Conservation (phyloP, 768 basidiomycete genomes). For the Podaxis sp. region DNA sequence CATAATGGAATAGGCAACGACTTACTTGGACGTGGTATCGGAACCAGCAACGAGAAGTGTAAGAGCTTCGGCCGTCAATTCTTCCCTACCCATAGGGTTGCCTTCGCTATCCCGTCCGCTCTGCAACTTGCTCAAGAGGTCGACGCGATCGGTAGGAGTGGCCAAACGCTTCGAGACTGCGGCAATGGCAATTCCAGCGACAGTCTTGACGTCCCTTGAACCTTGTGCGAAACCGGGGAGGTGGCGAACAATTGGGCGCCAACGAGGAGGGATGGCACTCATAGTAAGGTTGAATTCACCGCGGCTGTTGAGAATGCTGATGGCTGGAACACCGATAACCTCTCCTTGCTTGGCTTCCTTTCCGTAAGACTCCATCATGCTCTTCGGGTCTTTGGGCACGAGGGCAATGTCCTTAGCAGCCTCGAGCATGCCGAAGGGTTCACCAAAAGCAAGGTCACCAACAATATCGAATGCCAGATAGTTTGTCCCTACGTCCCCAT, state of each 20-base stretch:
- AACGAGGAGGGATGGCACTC: conserved; percentile 74
- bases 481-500: conserved; percentile 39
- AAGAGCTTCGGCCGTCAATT: conserved; percentile 85
- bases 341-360: conserved; percentile 38
- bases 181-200: conserved; percentile 79
- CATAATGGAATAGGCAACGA: conserved; percentile 1
- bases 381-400: conserved; percentile 56
- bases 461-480: conserved; percentile 70
- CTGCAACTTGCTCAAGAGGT: conserved; percentile 81
- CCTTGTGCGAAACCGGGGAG: conserved; percentile 79
- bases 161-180: conserved; percentile 74
- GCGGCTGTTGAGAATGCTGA: conserved; percentile 84
- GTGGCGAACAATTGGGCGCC: conserved; percentile 61
- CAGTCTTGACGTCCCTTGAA: conserved; percentile 57
- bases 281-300: conserved; percentile 85
- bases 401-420: conserved; percentile 73
- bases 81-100: conserved; percentile 74
- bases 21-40: conserved; percentile 91
- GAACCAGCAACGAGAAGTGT: conserved; percentile 87
- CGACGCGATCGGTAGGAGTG: conserved; percentile 68
- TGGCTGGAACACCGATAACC: conserved; percentile 68
- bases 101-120: conserved; percentile 74
- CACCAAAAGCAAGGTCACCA: conserved; percentile 84
- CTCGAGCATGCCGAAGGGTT: conserved; percentile 88
- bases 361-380: conserved; percentile 57